Evolutionary conservation across 139 green algal genomes (phyloP), one percentile per base, ranked within the genome.

Genomic region (Asterochloris sp.): DNA sequence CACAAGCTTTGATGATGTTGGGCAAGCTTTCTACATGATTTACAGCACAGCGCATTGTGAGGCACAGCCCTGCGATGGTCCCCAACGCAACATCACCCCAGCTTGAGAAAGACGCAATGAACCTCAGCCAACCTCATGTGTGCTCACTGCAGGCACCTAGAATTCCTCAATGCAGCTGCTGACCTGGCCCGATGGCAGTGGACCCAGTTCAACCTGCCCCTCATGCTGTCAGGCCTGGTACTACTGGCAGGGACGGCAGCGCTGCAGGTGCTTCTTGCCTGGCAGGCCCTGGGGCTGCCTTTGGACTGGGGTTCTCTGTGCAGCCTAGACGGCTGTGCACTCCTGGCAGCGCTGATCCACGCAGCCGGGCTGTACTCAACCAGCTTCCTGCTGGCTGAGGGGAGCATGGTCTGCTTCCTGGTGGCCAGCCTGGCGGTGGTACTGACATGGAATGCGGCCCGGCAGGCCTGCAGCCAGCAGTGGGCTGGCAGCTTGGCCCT

Each of bases 181-280:
- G 77, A 76, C 0, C 79, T 97, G 62, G 94, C 93, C 0, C 83
- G 91, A 23, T 62, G 79, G 11, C 90, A 94, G 80, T 98, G 94
- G 90, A 95, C 92, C 0, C 89, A 94, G 54, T 97, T 96, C 78
- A 29, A 88, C 23, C 61, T 89, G 47, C 27, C 47, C 0, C 67
- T 82, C 24, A 95, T 97, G 74, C 78, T 75, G 13, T 74, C 78
- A 0, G 94, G 93, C n/a, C 81, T 92, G 28, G 64, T 78, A 11
- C 26, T 94, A 73, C 78, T 91, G 27, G 79, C 88, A 24, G 74
- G 19, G 13, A 78, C 83, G 15, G 69, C 93, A 23, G 78, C 63
- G 54, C 62, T 89, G 71, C 89, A 94, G 29, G 74, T 38, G 8
- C 29, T 74, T 26, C 60, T 62, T 27, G 23, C 73, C 0, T 73